Evolutionary conservation across 495 filamentous ascomycete genomes (phyloP).

Genomic region (Hyphodiscus hymeniophilus): DNA sequence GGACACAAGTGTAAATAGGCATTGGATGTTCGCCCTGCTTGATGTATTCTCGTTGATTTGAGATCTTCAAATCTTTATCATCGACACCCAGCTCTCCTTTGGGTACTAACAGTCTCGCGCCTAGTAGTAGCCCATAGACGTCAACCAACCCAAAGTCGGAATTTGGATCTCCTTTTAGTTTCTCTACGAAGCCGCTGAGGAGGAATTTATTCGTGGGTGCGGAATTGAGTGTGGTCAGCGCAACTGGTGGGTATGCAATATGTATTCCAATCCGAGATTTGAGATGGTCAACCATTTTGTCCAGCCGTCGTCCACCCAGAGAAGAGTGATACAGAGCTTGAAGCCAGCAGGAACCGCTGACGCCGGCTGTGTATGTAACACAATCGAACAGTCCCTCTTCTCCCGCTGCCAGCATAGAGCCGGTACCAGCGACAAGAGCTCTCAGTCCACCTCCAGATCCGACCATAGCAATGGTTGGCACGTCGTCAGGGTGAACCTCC

Average conservation of each 20-base stretch:
- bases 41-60: slow-evolving; percentile 67
- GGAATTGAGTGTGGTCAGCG: slow-evolving; percentile 64
- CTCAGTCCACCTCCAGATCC: slow-evolving; percentile 87
- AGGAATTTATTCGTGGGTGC: slow-evolving; percentile 91
- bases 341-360: slow-evolving; percentile 93
- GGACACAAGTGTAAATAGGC: slow-evolving; percentile 89
- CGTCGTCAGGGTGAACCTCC: slow-evolving; percentile 86
- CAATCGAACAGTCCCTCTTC: slow-evolving; percentile 89
- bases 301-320: slow-evolving; percentile 54
- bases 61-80: slow-evolving; percentile 76
- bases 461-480: slow-evolving; percentile 86
- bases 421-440: slow-evolving; percentile 80
- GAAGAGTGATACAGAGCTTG: slow-evolving; percentile 87
- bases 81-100: slow-evolving; percentile 71
- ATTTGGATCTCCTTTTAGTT: slow-evolving; percentile 70
- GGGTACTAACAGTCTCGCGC: slow-evolving; percentile 75
- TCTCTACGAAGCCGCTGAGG: slow-evolving; percentile 80
- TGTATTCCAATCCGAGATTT: slow-evolving; percentile 79
- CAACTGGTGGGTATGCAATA: slow-evolving; percentile 83
- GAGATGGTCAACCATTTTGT: slow-evolving; percentile 67
- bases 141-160: slow-evolving; percentile 88
- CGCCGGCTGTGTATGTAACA: slow-evolving; percentile 87
- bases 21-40: slow-evolving; percentile 71
- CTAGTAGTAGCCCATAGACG: slow-evolving; percentile 79
- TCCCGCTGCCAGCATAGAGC: slow-evolving; percentile 70